Percentiles rank a stretch among this genome's conserved stretches.
phyloP scores from a whole-genome alignment of 106 monocot genomes.

The Dioscorea alata region DNA sequence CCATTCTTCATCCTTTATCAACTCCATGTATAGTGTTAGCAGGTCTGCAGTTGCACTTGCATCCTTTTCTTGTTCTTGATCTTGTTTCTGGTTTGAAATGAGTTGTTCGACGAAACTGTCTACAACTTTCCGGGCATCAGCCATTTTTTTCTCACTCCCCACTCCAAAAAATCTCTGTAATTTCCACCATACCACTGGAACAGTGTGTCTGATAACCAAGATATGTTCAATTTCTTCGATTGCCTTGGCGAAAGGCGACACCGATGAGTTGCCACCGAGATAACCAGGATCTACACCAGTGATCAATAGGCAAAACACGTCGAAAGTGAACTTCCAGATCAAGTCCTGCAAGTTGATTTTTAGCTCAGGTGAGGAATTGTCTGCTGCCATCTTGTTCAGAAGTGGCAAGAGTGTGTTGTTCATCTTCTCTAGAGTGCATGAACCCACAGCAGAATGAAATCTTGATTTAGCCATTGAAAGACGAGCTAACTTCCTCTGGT shows the following conservation, averaged over 20 bases:
- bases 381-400: not conserved
- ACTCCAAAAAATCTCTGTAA: constrained; percentile 8
- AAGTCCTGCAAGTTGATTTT: constrained; percentile 25
- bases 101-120: constrained; percentile 15
- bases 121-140: constrained; percentile 8
- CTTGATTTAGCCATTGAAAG: not conserved
- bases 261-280: constrained; percentile 15
- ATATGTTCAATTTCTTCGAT: constrained; percentile 15
- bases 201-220: constrained; percentile 16
- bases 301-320: constrained; percentile 13
- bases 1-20: not conserved
- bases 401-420: constrained; percentile 13
- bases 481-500: constrained; percentile 15
- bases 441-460: constrained; percentile 15
- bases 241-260: constrained; percentile 27
- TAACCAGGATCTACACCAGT: constrained; percentile 30
- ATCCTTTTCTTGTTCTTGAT: not conserved
- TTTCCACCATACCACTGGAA: constrained; percentile 25
- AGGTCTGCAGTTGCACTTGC: constrained; percentile 18
- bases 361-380: too few relatives aligned
- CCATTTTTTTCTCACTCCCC: constrained; percentile 22
- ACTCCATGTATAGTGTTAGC: constrained; percentile 18
- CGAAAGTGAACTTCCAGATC: constrained; percentile 26
- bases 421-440: constrained; percentile 9
- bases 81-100: constrained; percentile 1